Evolutionary conservation across 208 protist genomes (phyloP).

Genomic region (Phytomonas serpens): DNA sequence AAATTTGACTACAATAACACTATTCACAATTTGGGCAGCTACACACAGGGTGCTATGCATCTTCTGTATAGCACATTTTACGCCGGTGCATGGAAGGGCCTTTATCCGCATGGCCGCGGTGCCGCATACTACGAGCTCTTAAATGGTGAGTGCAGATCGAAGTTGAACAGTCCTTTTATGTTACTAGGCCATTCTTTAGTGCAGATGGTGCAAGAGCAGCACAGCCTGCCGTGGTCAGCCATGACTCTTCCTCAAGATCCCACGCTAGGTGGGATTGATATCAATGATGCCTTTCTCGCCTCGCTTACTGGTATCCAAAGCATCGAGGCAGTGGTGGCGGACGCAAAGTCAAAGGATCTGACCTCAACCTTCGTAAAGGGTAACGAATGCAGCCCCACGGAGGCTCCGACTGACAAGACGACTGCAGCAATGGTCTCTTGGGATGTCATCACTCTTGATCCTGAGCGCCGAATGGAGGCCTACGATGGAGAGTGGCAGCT

Average conservation of each 20-base stretch:
- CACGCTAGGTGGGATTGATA: not conserved
- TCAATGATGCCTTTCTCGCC: constrained; percentile 7
- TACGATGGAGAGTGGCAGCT: constrained; percentile 85
- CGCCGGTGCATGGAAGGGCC: constrained; percentile 5
- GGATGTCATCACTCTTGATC: constrained; percentile 4
- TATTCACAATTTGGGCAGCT: not conserved
- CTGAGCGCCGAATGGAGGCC: constrained; percentile 37
- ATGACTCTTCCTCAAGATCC: constrained; percentile 27
- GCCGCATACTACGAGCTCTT: constrained; percentile 7
- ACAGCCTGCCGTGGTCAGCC: constrained; percentile 43
- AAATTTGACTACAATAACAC: not conserved
- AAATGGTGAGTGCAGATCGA: constrained; percentile 7
- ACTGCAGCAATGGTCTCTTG: not conserved
- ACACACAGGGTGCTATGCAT: not conserved
- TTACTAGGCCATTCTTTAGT: not conserved
- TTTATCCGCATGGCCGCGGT: constrained; percentile 5
- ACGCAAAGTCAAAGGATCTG: not conserved
- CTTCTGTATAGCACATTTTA: constrained; percentile 8
- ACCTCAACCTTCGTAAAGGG: not conserved
- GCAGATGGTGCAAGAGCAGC: constrained; percentile 19
- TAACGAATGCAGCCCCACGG: not conserved
- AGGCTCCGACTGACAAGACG: not conserved
- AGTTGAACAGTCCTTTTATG: not conserved
- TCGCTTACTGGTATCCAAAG: not conserved
- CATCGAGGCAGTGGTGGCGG: constrained; percentile 1